Base-by-base conservation (phyloP, 345 rosid species). In the Erysimum cheiranthoides region DNA sequence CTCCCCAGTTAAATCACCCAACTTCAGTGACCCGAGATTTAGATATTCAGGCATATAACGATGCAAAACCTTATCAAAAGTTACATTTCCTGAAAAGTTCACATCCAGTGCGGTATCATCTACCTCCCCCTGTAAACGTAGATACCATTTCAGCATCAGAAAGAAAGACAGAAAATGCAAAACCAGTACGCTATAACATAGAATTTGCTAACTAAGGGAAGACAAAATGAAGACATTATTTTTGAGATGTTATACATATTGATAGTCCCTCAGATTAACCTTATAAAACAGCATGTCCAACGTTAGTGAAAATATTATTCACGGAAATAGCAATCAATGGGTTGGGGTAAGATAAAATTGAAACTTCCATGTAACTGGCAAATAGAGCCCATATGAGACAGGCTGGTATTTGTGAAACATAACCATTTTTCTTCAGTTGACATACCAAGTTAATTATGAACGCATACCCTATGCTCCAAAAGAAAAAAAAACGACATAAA, bases 1-100 rank as follows among this genome's bases (percentile, higher is more conserved):
- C 77, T 94, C 98, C 84, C 98, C 98, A 53, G 88, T 84, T 78
- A 94, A 78, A 80, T 92, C 95, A 71, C 97, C 98, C 79, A 92
- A 82, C 70, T 90, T 92, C 56, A 90, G 81, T 3, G 90, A 87
- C 77, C 85, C 80, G 28, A 83, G 77, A 73, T 83, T 89, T 59
- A 86, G 87, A 83, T 92, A 75, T 69, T 80, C 90, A 3, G 96
- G 96, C 42, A 90, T 62, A 72, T 90, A 94, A 43, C 97, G 88
- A 73, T 83, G 77, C 87, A 89, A 76, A 56, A 92, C 88, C 82
- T 86, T 90, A 73, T 94, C 96, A 79, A 87, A 84, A 50, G 85
- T 85, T 59, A 92, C 53, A 76, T 84, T 94, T 74, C 96, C 97
- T 39, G 97, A 94, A 74, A 94, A 90, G 87, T 94, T 94, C 68